phyloP scores from a whole-genome alignment of 73 alveolate species.

The Symbiodinium natans region DNA sequence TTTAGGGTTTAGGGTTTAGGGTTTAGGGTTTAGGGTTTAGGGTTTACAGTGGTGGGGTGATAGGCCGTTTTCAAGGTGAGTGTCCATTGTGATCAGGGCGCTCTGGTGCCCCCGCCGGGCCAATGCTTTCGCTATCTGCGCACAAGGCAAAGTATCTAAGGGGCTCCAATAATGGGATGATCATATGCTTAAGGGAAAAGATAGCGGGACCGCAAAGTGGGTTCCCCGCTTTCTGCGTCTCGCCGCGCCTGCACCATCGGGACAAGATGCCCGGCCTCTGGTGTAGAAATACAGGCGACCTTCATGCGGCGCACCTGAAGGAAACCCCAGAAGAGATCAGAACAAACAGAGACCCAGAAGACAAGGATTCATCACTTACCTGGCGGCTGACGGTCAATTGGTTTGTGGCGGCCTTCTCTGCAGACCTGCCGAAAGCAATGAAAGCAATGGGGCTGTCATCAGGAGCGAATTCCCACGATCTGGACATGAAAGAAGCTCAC shows the following conservation, averaged over 20 bases:
- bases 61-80: background rate
- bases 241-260: conserved; percentile 23
- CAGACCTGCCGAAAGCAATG: no score
- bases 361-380: background rate
- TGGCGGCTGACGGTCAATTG: background rate
- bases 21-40: no score
- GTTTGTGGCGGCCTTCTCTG: background rate
- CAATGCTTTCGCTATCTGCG: conserved; percentile 47
- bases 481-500: no score
- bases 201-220: background rate
- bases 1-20: no score
- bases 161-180: no score
- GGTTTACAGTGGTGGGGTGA: background rate
- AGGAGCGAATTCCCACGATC: no score
- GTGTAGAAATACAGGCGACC: conserved; percentile 52
- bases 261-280: conserved; percentile 84
- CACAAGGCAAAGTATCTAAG: no score
- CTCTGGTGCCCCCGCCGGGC: conserved; percentile 61
- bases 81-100: background rate
- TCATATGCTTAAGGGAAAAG: background rate
- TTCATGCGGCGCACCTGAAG: conserved; percentile 40
- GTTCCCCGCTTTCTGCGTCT: background rate
- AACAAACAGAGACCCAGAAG: background rate
- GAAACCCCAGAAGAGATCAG: background rate
- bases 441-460: no score